phyloP scores from a whole-genome alignment of 331 rosid species.

The Pyrus hybrid region DNA sequence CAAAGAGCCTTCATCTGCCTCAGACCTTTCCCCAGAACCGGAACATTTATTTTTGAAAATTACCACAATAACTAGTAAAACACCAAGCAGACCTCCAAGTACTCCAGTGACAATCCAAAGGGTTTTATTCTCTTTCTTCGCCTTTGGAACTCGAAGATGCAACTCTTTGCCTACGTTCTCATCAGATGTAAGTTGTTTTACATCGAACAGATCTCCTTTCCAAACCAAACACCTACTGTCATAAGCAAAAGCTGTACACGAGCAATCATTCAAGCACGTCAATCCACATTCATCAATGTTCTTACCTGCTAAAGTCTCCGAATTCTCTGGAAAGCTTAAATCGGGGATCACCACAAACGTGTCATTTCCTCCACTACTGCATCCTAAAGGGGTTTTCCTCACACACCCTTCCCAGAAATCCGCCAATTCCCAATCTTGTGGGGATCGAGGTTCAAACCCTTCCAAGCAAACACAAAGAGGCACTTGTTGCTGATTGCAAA shows the following conservation, averaged over 20 bases:
- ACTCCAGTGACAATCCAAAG: not conserved
- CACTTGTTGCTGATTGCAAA: not conserved
- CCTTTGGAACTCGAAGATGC: not conserved
- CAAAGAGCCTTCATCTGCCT: conserved; percentile 9
- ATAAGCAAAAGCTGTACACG: conserved; percentile 15
- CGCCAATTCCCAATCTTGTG: not conserved
- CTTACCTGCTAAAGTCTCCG: not conserved
- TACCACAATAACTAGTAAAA: not conserved
- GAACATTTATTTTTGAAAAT: not conserved
- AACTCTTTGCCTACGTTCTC: not conserved
- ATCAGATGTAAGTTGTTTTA: not conserved
- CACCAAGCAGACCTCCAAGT: not conserved
- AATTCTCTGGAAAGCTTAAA: not conserved
- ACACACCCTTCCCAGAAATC: conserved; percentile 15
- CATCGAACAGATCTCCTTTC: not conserved
- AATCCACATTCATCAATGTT: not conserved
- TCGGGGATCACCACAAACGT: not conserved
- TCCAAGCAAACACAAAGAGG: conserved; percentile 19
- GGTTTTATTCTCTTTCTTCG: not conserved
- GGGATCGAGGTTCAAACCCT: conserved; percentile 11
- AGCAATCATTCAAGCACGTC: conserved; percentile 16
- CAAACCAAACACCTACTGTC: conserved; percentile 8
- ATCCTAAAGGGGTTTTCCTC: not conserved
- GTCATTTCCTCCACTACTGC: not conserved
- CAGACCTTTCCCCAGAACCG: not conserved